Evolutionary conservation across 179 eudicot species (phyloP).

Genomic region (Heliamphora pulchella): DNA sequence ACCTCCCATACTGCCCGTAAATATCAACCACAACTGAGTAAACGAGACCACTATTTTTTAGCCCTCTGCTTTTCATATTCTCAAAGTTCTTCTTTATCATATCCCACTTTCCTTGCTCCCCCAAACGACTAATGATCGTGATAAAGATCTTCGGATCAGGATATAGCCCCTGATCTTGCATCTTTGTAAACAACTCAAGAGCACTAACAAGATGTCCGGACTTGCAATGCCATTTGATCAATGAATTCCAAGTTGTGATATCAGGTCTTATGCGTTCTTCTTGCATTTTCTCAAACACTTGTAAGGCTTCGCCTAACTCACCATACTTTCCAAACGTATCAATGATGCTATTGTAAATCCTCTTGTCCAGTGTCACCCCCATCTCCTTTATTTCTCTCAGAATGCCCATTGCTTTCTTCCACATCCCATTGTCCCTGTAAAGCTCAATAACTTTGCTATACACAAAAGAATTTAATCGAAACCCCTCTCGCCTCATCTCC

Average conservation of each 20-base stretch:
- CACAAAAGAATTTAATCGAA: constrained; percentile 46
- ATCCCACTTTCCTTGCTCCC: constrained; percentile 79
- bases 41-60: constrained; percentile 49
- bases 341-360: constrained; percentile 67
- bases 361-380: constrained; percentile 57
- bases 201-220: constrained; percentile 56
- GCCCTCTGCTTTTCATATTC: constrained; percentile 59
- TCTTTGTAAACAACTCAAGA: constrained; percentile 50
- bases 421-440: constrained; percentile 91
- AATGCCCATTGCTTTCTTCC: constrained; percentile 81
- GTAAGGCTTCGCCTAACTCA: constrained; percentile 54
- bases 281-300: constrained; percentile 65
- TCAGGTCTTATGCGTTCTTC: constrained; percentile 61
- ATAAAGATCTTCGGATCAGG: constrained; percentile 85
- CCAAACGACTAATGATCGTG: constrained; percentile 55
- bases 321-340: constrained; percentile 77
- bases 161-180: constrained; percentile 83
- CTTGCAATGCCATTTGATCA: constrained; percentile 76
- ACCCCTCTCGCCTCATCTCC: constrained; percentile 62
- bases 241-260: constrained; percentile 70
- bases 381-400: constrained; percentile 55
- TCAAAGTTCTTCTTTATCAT: constrained; percentile 52
- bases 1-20: constrained; percentile 83
- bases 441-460: constrained; percentile 71
- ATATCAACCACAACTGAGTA: constrained; percentile 80